Conservation (phyloP, 805 yeast species). For the Clavispora asparagi region DNA sequence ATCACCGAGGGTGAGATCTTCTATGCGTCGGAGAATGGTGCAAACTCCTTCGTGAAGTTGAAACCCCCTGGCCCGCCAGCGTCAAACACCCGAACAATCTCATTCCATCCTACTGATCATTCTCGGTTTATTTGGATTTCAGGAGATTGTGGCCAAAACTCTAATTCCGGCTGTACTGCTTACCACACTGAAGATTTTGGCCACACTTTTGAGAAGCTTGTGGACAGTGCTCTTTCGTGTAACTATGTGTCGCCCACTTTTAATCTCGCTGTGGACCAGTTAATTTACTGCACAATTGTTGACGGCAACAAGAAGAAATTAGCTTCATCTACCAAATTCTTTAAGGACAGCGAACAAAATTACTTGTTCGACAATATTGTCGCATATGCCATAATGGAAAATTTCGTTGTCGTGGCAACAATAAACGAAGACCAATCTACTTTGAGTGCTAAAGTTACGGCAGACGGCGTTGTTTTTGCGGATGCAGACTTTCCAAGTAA, state of each 20-base stretch:
- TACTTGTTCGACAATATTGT: slow-evolving; percentile 52
- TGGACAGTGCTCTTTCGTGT: slow-evolving; percentile 55
- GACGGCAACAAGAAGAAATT: slow-evolving; percentile 28
- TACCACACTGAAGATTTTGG: slow-evolving; percentile 70
- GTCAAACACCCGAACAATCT: slow-evolving; percentile 35
- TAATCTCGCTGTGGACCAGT: slow-evolving; percentile 31
- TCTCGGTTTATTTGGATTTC: slow-evolving; percentile 68
- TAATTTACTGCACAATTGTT: slow-evolving; percentile 61
- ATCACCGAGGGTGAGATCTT: slow-evolving; percentile 46
- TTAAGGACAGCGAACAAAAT: slow-evolving; percentile 28
- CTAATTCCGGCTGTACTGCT: slow-evolving; percentile 50
- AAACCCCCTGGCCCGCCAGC: slow-evolving; percentile 40
- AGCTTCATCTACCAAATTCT: slow-evolving; percentile 50
- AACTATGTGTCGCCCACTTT: slow-evolving; percentile 59
- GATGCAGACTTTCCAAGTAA: slow-evolving; percentile 72
- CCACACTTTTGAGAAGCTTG: slow-evolving; percentile 47
- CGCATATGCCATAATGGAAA: slow-evolving; percentile 71
- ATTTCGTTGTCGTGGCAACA: slow-evolving; percentile 69
- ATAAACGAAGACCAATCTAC: slow-evolving; percentile 39
- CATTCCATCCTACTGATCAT: slow-evolving; percentile 57
- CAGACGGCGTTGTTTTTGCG: slow-evolving; percentile 73
- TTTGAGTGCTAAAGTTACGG: slow-evolving; percentile 66
- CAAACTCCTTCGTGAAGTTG: slow-evolving; percentile 44
- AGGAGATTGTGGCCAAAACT: slow-evolving; percentile 48
- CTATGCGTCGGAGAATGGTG: slow-evolving; percentile 65